Evolutionary conservation across 345 rosid species (phyloP).

Genomic region (Pelargonium nanum): DNA sequence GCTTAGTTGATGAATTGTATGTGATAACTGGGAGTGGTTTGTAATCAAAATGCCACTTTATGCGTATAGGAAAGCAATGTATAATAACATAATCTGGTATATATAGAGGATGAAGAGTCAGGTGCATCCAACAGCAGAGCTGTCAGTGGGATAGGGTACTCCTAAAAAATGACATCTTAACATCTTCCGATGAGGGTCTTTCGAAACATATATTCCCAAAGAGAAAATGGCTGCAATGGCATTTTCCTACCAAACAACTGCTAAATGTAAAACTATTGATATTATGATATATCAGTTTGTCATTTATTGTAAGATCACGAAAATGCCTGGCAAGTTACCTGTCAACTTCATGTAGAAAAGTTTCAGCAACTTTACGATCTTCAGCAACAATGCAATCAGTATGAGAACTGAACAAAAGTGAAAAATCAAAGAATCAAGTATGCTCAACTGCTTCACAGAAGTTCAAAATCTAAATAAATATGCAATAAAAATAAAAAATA

Average conservation of each 20-base stretch:
- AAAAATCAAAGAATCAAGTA: not conserved
- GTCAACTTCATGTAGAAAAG: conserved; percentile 79
- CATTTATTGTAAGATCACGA: not conserved
- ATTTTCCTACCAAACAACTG: not conserved
- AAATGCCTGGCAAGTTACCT: conserved; percentile 32
- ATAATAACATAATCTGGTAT: too few species aligned
- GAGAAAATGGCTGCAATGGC: not conserved
- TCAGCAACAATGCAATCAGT: conserved; percentile 89
- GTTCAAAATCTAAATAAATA: not conserved
- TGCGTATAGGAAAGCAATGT: too few species aligned
- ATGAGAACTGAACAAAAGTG: conserved; percentile 57
- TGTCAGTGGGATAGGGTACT: too few species aligned
- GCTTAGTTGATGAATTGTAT: too few species aligned
- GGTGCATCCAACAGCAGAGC: too few species aligned
- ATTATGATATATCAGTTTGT: not conserved
- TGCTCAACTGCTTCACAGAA: not conserved
- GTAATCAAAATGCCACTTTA: too few species aligned
- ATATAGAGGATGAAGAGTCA: too few species aligned
- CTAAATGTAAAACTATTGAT: not conserved
- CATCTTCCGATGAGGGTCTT: not conserved
- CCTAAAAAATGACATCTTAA: too few species aligned
- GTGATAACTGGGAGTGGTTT: too few species aligned
- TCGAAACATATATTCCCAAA: not conserved
- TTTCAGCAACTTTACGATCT: conserved; percentile 58
- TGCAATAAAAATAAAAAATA: too few species aligned